A percentile compares a stretch with the other conserved stretches of the same genome.
These are phyloP conservation scores for Taphrina deformans DNA, from an alignment of 1,139 yeast genomes.

Conservation along the genomic window DNA sequence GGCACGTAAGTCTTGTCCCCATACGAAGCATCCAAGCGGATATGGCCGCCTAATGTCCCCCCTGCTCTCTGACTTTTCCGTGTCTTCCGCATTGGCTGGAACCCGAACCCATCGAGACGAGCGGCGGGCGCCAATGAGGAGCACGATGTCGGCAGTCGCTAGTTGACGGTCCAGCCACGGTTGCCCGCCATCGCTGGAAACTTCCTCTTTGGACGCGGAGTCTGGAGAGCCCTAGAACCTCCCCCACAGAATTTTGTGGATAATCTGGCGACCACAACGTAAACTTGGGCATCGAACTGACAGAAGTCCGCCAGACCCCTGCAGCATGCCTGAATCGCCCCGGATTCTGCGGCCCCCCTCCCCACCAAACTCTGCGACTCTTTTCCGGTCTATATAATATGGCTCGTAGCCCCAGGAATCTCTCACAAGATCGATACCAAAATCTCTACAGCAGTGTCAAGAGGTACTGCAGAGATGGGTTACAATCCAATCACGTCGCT, in stretches of 20 bases:
- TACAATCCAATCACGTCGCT: conserved; percentile 11
- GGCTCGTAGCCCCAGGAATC: too few relatives aligned
- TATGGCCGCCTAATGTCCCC: neutral
- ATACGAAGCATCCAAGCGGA: neutral
- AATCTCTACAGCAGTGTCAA: too few relatives aligned
- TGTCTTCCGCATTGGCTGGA: neutral
- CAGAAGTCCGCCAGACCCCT: neutral
- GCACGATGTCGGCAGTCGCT: too few relatives aligned
- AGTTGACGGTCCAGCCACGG: too few relatives aligned
- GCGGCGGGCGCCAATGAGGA: neutral
- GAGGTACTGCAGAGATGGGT: conserved; percentile 10
- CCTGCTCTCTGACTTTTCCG: neutral
- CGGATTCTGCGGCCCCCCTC: too few relatives aligned
- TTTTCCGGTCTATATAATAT: too few relatives aligned
- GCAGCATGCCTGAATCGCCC: neutral
- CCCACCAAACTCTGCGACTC: too few relatives aligned
- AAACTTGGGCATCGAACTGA: neutral
- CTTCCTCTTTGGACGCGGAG: neutral
- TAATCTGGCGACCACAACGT: neutral
- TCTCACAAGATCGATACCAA: too few relatives aligned
- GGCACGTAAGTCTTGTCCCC: neutral
- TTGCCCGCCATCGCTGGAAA: neutral
- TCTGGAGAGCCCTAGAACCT: neutral
- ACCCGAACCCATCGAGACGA: neutral
- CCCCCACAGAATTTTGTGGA: neutral